phyloP scores from a whole-genome alignment of 129 eudicot species.

The Gnaphalium uliginosum region DNA sequence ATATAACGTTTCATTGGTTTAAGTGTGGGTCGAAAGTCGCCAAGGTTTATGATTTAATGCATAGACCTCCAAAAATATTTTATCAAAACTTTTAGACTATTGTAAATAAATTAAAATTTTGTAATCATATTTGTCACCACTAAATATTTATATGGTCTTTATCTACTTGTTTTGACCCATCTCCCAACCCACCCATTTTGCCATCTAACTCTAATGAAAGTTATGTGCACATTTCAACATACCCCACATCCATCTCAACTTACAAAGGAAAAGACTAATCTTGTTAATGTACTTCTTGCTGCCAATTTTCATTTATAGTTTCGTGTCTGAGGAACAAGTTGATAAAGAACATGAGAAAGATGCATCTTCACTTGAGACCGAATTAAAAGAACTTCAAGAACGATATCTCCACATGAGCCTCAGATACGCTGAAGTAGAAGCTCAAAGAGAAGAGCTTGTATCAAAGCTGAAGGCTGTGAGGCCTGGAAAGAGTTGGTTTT shows the following conservation, averaged over 20 bases:
- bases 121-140: neutral
- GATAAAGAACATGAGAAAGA: conserved; percentile 34
- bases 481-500: conserved; percentile 63
- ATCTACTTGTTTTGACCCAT: neutral
- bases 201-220: neutral
- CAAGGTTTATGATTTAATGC: neutral
- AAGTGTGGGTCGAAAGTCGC: neutral
- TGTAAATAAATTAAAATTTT: neutral
- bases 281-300: conserved; percentile 11
- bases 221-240: neutral
- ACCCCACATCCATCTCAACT: neutral
- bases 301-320: conserved; percentile 9
- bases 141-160: neutral
- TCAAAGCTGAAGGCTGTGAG: conserved; percentile 55
- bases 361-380: conserved; percentile 41
- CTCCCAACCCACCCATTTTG: neutral
- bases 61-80: neutral
- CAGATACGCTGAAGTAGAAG: conserved; percentile 75
- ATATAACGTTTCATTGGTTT: neutral
- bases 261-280: conserved; percentile 8
- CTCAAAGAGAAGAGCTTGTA: conserved; percentile 66
- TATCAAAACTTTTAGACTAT: neutral
- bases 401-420: conserved; percentile 73
- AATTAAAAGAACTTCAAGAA: conserved; percentile 62
- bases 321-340: neutral